Evolutionary conservation across 2,329 filamentous ascomycete species (phyloP).

Genomic region (Penicillium sclerotiorum): DNA sequence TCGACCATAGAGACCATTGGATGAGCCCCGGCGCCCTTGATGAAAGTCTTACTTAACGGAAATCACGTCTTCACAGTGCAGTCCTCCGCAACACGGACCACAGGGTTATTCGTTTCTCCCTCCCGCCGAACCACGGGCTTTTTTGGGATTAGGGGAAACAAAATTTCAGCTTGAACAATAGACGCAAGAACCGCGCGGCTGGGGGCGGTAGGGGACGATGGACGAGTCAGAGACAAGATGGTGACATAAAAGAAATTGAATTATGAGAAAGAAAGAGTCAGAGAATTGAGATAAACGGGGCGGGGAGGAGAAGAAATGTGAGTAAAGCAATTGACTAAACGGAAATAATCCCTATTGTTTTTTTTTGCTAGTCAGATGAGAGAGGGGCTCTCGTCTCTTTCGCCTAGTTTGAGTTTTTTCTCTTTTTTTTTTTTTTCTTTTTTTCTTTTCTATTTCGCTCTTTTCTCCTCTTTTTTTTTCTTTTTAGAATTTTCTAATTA

Average conservation of each 20-base stretch:
- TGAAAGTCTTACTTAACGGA: slow-evolving; percentile 10
- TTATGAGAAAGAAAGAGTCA: slow-evolving; percentile 33
- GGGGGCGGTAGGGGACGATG: slow-evolving; percentile 41
- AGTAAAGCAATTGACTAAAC: slow-evolving; percentile 47
- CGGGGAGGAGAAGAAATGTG: slow-evolving; percentile 22
- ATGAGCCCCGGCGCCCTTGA: neutral
- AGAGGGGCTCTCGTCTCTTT: slow-evolving; percentile 17
- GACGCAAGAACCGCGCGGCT: slow-evolving; percentile 44
- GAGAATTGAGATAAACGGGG: slow-evolving; percentile 34
- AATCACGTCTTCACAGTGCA: neutral
- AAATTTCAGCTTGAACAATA: slow-evolving; percentile 14
- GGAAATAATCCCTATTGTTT: slow-evolving; percentile 37
- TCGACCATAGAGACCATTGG: slow-evolving; percentile 51
- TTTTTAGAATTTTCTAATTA: slow-evolving; percentile 12
- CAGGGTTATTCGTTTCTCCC: slow-evolving; percentile 11
- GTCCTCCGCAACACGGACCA: slow-evolving; percentile 10
- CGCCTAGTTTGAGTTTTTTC: slow-evolving; percentile 13
- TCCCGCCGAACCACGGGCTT: slow-evolving; percentile 19
- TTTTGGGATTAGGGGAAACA: slow-evolving; percentile 2
- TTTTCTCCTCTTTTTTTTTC: slow-evolving; percentile 13
- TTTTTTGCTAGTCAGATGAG: slow-evolving; percentile 17
- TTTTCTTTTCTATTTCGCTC: slow-evolving; percentile 12
- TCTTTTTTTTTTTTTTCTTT: slow-evolving; percentile 19
- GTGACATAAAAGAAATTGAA: slow-evolving; percentile 46
- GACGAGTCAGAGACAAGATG: slow-evolving; percentile 41